Conservation (phyloP, 176 grass and related monocot genomes). For the Microstegium vimineum region DNA sequence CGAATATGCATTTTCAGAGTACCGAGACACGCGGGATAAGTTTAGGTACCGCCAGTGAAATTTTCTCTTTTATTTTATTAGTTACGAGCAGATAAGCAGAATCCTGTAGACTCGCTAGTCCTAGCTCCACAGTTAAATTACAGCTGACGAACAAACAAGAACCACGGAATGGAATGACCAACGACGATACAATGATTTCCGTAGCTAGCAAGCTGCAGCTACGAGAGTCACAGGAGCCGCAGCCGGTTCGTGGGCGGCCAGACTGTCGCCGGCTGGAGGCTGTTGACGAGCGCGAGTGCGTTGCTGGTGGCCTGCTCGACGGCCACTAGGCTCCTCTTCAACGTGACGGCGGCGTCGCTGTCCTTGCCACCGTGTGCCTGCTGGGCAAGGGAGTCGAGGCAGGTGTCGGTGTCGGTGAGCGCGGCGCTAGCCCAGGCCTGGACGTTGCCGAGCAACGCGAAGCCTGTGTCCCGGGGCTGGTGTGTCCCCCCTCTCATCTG, state of each 20-base stretch:
- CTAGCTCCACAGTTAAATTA: not conserved
- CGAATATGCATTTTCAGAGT: no score
- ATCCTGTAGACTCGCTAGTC: not conserved
- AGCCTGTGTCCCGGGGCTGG: no score
- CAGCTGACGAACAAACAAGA: not conserved
- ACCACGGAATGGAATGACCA: not conserved
- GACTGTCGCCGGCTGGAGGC: conserved; percentile 37
- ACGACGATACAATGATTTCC: no score
- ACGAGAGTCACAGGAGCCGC: not conserved
- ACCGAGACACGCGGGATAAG: no score
- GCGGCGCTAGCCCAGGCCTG: conserved; percentile 92
- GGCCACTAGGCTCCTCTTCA: conserved; percentile 36
- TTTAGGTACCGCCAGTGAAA: no score
- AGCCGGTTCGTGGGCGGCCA: not conserved
- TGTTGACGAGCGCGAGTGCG: conserved; percentile 78
- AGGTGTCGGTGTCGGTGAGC: conserved; percentile 66
- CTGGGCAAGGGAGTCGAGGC: conserved; percentile 61
- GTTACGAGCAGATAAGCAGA: not conserved
- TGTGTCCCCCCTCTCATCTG: no score
- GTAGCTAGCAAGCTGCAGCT: no score
- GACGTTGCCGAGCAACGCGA: no score
- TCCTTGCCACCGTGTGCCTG: not conserved
- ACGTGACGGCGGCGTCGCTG: not conserved
- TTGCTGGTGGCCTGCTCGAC: conserved; percentile 61
- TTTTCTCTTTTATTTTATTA: not conserved